Percentiles rank a stretch among this genome's conserved stretches.
phyloP scores from a whole-genome alignment of 2,329 filamentous ascomycete species.

The Fusarium praegraminearum region DNA sequence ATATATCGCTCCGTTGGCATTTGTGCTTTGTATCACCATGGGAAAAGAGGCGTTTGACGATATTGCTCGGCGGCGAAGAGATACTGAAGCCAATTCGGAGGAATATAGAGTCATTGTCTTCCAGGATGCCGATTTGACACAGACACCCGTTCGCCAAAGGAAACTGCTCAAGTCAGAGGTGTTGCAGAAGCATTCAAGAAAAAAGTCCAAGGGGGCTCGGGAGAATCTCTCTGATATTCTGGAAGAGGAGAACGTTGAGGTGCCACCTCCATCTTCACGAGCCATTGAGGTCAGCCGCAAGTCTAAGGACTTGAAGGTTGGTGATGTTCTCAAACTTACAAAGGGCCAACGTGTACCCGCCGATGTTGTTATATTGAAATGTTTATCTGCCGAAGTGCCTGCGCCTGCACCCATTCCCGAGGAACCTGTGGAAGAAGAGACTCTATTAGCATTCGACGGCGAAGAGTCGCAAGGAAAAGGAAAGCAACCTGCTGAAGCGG shows the following conservation, averaged over 20 bases:
- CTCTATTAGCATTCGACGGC: constrained; percentile 57
- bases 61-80: constrained; percentile 84
- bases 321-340: constrained; percentile 91
- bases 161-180: constrained; percentile 60
- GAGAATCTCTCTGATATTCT: constrained; percentile 71
- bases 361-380: constrained; percentile 93
- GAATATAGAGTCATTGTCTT: constrained; percentile 84
- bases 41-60: constrained; percentile 97
- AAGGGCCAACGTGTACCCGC: constrained; percentile 95
- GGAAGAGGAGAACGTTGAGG: constrained; percentile 69
- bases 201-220: constrained; percentile 49
- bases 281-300: constrained; percentile 80
- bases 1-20: constrained; percentile 91
- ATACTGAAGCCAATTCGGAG: constrained; percentile 95
- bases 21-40: constrained; percentile 91
- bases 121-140: constrained; percentile 63
- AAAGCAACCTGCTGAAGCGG: constrained; percentile 51
- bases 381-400: constrained; percentile 69
- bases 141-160: constrained; percentile 55
- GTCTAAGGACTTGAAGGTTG: constrained; percentile 90
- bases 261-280: constrained; percentile 59
- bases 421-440: constrained; percentile 54
- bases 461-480: constrained; percentile 51
- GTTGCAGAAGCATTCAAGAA: constrained; percentile 47
- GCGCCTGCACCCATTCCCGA: constrained; percentile 49